Evolutionary conservation across 345 rosid genomes (phyloP), one percentile per base, ranked within the genome.

Genomic region (Eutrema japonicum): DNA sequence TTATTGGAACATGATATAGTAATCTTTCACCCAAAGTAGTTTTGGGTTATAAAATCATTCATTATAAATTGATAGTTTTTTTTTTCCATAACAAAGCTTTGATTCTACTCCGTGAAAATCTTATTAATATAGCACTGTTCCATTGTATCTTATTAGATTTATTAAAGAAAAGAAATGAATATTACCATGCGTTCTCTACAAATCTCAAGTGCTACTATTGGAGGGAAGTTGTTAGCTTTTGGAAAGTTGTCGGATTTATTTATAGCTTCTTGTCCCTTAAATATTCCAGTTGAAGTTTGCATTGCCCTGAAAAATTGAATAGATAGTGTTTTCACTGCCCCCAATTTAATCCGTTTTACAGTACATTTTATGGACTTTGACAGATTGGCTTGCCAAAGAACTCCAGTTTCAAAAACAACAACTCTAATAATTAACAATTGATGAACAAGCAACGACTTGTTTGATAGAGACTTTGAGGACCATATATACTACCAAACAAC

Each of bases 281-380:
- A 91, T 47, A 83, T 78, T 68, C 84, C 89, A 40, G 51, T 70
- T 26, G 95, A 84, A 43, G 97, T 91, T 82, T 91, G 86, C 91
- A 91, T 81, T 33, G 95, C 80, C 82, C 97, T 91, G 67, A 62
- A 60, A 61, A 60, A 61, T 68, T 26, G 3, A 65, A 65, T 30
- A 36, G 42, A 38, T 14, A 35, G 7, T 43, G 10, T 32, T 35
- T n/a, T 2, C 8, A 41, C 10, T 10, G 2, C 0, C 1, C 2
- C 38, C 38, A 32, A 6, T 30, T 53, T 53, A 13, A 53, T 18
- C 33, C 6, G n/a, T 11, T 52, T 22, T 22, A 22, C 26, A 1
- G 0, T 22, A 22, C 2, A 22, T 22, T 22, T 22, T 22, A 22
- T 22, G 26, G 26, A 22, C 26, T 22, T 22, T 1, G 2, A 22